A percentile compares a stretch with the other conserved stretches of the same genome.
These are phyloP conservation scores for Cladophialophora exuberans DNA, from an alignment of 2,329 filamentous ascomycete species.

Conservation along the genomic window DNA sequence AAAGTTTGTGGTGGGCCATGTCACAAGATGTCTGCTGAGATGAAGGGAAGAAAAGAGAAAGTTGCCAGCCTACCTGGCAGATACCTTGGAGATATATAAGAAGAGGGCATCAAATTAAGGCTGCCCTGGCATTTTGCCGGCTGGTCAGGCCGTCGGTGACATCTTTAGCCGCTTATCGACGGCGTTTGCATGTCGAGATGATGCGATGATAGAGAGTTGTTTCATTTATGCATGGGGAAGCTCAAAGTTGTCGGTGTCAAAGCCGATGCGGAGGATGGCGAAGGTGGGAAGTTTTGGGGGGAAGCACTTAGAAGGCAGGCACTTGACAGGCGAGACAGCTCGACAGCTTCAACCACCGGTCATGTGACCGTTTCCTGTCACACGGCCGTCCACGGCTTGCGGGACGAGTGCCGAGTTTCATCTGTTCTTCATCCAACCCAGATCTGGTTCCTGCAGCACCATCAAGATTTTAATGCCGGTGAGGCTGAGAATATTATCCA, in stretches of 20 bases:
- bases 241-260: slow-evolving; percentile 12
- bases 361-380: neutral
- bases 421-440: neutral
- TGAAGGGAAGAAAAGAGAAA: neutral
- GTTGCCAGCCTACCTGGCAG: too few species aligned
- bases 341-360: neutral
- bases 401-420: neutral
- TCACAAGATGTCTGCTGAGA: neutral
- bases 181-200: neutral
- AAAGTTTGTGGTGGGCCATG: slow-evolving; percentile 22
- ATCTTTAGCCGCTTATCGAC: slow-evolving; percentile 2
- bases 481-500: slow-evolving; percentile 3
- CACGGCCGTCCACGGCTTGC: neutral
- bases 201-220: neutral
- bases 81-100: neutral
- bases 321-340: neutral
- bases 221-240: neutral
- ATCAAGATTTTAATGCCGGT: slow-evolving; percentile 11
- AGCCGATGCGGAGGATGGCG: slow-evolving; percentile 14
- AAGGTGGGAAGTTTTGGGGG: too few species aligned
- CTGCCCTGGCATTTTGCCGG: too few species aligned
- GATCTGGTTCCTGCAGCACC: slow-evolving; percentile 3
- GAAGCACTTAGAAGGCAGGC: too few species aligned
- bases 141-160: neutral
- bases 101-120: too few species aligned